Base-by-base conservation (phyloP, 306 rosid species). In the Gleditsia sinensis region DNA sequence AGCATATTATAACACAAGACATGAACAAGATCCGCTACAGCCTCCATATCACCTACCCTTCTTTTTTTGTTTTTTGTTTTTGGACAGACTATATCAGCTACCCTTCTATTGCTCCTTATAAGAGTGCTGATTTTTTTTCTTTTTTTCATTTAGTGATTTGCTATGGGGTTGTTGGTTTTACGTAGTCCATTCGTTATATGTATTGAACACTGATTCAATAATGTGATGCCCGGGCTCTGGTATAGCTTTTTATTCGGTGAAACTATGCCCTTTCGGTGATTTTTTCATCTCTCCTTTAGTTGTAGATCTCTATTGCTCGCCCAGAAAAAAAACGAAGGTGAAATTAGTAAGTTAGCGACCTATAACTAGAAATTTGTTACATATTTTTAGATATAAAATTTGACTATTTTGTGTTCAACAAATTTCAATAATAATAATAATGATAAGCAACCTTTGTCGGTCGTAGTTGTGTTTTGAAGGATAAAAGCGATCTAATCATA, bases 151-250 rank as follows among this genome's bases (percentile, higher is more conserved):
- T 67, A 65, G 71, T 76, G 76, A 81, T 63, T 77, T 81, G 87
- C 62, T 69, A 64, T 78, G 79, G 67, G 19, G 51, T 60, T 62
- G 81, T 82, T 67, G 69, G 69, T 78, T 81, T 62, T 88, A 75
- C 83, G 67, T 78, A 81, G 82, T 69, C 71, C 76, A 80, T 84
- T 84, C 57, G 75, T 89, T 89, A 76, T 69, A 77, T 86, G 88
- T 87, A 81, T 86, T 83, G 78, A 80, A 75, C 80, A 60, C 73
- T 76, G 61, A 70, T 76, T 78, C 75, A 84, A 87, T 86, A 90
- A 89, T 83, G 76, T 84, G 46, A 81, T 83, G 76, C 53, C 48
- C 68, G 67, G 81, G 74, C 72, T 72, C 81, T 67, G 78, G 69
- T 65, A 50, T 69, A 65, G 54, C 78, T 48, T 75, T 68, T 46